Conservation (phyloP, 257 asterid genomes). For the Misopates orontium region DNA sequence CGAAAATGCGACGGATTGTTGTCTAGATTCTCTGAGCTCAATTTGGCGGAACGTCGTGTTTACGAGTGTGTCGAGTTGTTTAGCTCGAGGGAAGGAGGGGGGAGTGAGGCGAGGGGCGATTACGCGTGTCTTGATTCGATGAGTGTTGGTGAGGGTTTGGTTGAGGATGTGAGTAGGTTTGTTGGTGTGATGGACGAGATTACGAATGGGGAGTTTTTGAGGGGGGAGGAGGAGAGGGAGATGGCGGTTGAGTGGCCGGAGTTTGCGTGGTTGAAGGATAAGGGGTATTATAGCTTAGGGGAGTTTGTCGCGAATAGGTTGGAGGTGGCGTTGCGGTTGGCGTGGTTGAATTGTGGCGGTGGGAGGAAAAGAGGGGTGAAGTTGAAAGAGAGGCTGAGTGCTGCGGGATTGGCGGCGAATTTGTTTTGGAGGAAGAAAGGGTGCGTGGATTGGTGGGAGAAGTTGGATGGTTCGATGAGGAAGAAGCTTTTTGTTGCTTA, state of each 20-base stretch:
- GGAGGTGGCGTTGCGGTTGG: slow-evolving; percentile 81
- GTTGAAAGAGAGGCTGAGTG: slow-evolving; percentile 71
- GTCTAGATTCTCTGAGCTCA: slow-evolving; percentile 47
- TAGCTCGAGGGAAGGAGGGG: slow-evolving; percentile 74
- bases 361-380: slow-evolving; percentile 74
- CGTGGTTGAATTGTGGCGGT: slow-evolving; percentile 69
- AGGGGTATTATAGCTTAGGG: slow-evolving; percentile 82
- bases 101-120: slow-evolving; percentile 21
- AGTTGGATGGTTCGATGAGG: slow-evolving; percentile 65
- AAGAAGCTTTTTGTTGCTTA: slow-evolving; percentile 53
- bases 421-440: slow-evolving; percentile 98
- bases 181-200: slow-evolving; percentile 58
- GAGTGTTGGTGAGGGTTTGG: slow-evolving; percentile 64
- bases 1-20: slow-evolving; percentile 73
- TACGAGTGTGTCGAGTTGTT: slow-evolving; percentile 60
- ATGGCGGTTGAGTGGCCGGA: slow-evolving; percentile 80
- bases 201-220: slow-evolving; percentile 69
- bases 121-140: slow-evolving; percentile 48
- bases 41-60: slow-evolving; percentile 47
- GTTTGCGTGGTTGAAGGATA: slow-evolving; percentile 81
- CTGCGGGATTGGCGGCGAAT: slow-evolving; percentile 67
- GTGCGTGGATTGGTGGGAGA: slow-evolving; percentile 95
- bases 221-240: slow-evolving; percentile 73
- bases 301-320: slow-evolving; percentile 69
- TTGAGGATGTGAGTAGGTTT: slow-evolving; percentile 55